Conservation (phyloP, 2,329 filamentous ascomycete genomes). For the Calonectria pseudoturangicola region DNA sequence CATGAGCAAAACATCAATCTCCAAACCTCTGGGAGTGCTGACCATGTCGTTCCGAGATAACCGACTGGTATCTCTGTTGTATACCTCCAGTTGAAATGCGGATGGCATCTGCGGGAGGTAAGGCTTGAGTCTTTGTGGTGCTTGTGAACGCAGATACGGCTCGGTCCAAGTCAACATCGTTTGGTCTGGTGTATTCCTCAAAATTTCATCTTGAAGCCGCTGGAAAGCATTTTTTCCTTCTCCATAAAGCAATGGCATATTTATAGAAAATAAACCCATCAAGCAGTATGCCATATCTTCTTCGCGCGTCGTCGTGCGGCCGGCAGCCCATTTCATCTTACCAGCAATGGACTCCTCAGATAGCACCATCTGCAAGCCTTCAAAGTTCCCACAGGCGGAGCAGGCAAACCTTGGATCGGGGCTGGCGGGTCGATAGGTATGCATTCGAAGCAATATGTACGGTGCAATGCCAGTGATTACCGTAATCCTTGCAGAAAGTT, state of each 20-base stretch:
- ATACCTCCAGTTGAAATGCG: background rate
- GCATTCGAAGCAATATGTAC: slow-evolving; percentile 27
- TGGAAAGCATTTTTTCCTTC: slow-evolving; percentile 58
- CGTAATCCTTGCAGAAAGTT: slow-evolving; percentile 41
- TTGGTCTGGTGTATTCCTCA: slow-evolving; percentile 58
- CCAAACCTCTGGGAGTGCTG: slow-evolving; percentile 12
- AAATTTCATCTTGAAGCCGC: slow-evolving; percentile 59
- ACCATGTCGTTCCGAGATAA: slow-evolving; percentile 8
- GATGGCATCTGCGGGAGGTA: slow-evolving; percentile 23
- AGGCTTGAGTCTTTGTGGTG: background rate
- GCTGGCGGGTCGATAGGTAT: slow-evolving; percentile 33
- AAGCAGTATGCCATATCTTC: slow-evolving; percentile 60
- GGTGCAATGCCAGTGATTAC: slow-evolving; percentile 45
- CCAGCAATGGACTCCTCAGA: slow-evolving; percentile 51
- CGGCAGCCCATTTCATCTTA: slow-evolving; percentile 60
- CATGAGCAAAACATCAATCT: slow-evolving; percentile 20
- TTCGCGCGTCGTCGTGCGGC: slow-evolving; percentile 54
- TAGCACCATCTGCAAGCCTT: background rate
- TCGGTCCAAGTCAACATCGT: slow-evolving; percentile 56
- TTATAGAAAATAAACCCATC: slow-evolving; percentile 59
- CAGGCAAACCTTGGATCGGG: slow-evolving; percentile 42
- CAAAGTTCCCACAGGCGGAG: slow-evolving; percentile 39
- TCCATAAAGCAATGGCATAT: slow-evolving; percentile 61
- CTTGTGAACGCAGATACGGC: background rate
- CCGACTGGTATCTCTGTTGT: background rate